Evolutionary conservation across 176 grass and related monocot genomes (phyloP).

Genomic region (Otatea glauca): DNA sequence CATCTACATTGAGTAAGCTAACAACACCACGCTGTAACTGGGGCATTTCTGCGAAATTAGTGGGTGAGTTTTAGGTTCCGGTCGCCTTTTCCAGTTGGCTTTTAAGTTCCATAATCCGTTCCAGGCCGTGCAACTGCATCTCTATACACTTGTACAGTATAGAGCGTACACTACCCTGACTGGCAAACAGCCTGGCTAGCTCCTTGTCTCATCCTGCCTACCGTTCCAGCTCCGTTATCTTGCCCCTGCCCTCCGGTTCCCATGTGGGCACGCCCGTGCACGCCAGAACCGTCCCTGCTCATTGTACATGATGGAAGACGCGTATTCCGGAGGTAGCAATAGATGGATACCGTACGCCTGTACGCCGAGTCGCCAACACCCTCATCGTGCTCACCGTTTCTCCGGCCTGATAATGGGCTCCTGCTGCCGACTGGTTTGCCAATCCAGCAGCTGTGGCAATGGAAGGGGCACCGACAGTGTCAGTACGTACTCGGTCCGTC

Average conservation of each 20-base stretch:
- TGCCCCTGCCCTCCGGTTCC: neutral
- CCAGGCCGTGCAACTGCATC: neutral
- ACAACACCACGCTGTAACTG: too few relatives aligned
- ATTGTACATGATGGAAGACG: slow-evolving; percentile 31
- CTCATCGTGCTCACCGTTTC: slow-evolving; percentile 34
- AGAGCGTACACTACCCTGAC: neutral
- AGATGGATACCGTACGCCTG: slow-evolving; percentile 20
- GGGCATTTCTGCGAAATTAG: neutral
- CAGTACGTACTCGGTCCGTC: too few relatives aligned
- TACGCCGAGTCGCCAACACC: slow-evolving; percentile 22
- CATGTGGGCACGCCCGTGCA: slow-evolving; percentile 37
- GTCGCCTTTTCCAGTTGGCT: neutral
- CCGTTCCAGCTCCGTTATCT: slow-evolving; percentile 13
- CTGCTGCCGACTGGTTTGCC: neutral
- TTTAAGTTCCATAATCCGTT: neutral
- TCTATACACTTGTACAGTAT: neutral
- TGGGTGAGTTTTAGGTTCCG: neutral
- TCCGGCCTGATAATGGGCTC: slow-evolving; percentile 1
- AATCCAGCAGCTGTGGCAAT: neutral
- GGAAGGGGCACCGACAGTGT: too few relatives aligned
- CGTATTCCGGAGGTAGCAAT: slow-evolving; percentile 18
- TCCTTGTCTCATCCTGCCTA: neutral
- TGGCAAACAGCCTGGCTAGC: neutral
- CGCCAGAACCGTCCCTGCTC: neutral
- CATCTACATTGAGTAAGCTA: too few relatives aligned